Percentiles rank a stretch among this genome's conserved stretches.
Evolutionary conservation across 2,329 filamentous ascomycete species (phyloP).

Genomic region (Colletotrichum sp.): DNA sequence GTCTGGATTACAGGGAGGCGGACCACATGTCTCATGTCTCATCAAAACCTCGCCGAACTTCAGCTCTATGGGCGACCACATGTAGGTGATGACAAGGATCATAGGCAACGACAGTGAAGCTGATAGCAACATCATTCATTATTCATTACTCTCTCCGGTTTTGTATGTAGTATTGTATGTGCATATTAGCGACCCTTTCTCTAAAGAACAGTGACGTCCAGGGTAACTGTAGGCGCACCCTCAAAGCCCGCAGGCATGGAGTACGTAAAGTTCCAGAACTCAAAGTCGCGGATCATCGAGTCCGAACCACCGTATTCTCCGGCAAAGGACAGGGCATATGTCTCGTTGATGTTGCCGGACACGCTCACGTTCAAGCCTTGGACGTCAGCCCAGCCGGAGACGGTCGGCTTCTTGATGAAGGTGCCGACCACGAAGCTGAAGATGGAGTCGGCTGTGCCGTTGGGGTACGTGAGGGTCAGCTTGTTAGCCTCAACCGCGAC

Average conservation of each 20-base stretch:
- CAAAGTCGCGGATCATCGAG: constrained; percentile 40
- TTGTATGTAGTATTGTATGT: neutral
- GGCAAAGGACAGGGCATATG: constrained; percentile 45
- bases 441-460: constrained; percentile 50
- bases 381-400: constrained; percentile 51
- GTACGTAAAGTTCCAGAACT: constrained; percentile 52
- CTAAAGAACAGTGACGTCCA: constrained; percentile 7
- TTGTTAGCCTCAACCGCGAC: constrained; percentile 42
- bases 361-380: constrained; percentile 51
- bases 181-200: no score
- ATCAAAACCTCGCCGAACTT: neutral
- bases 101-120: neutral
- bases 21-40: neutral
- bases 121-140: neutral
- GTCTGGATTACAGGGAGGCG: neutral
- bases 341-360: constrained; percentile 45
- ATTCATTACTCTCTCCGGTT: neutral
- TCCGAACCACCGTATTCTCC: constrained; percentile 40
- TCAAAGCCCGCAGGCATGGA: constrained; percentile 38
- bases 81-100: neutral
- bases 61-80: neutral
- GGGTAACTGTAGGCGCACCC: constrained; percentile 25
- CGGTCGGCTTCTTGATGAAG: constrained; percentile 45
- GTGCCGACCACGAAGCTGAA: constrained; percentile 58
- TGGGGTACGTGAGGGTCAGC: constrained; percentile 58